Evolutionary conservation across 1,284 basidiomycete species (phyloP).

Genomic region (Cystobasidium slooffiae): DNA sequence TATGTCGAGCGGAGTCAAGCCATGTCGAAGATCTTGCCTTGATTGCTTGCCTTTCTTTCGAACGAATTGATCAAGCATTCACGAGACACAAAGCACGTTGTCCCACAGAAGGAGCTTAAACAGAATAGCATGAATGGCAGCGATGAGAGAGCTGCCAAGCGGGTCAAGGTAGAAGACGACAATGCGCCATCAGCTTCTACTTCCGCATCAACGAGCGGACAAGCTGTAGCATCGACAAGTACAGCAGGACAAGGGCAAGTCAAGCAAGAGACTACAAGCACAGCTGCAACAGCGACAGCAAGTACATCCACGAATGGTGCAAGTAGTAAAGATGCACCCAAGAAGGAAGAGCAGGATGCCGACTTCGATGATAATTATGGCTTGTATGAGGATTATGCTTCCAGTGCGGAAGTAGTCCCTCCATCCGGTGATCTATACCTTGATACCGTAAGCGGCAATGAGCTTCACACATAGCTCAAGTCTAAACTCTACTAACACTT

Average conservation of each 20-base stretch:
- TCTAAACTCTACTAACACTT: not conserved
- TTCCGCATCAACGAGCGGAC: conserved; percentile 11
- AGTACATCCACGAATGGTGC: conserved; percentile 11
- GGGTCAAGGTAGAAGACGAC: conserved; percentile 31
- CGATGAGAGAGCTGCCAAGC: conserved; percentile 33
- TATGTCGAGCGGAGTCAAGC: not conserved
- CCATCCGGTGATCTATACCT: conserved; percentile 76
- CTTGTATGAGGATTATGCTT: conserved; percentile 25
- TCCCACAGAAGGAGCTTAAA: not conserved
- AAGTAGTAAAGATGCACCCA: not conserved
- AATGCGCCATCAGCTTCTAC: not conserved
- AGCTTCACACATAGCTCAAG: not conserved
- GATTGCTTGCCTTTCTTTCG: not conserved
- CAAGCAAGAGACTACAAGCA: conserved; percentile 6
- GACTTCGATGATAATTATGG: conserved; percentile 35
- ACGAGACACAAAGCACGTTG: not conserved
- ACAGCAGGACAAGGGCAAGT: not conserved
- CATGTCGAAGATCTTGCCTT: not conserved
- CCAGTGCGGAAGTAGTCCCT: conserved; percentile 12
- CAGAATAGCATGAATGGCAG: conserved; percentile 31
- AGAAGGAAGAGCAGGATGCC: conserved; percentile 17
- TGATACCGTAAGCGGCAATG: conserved; percentile 73
- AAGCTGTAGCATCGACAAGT: conserved; percentile 12
- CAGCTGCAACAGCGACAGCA: not conserved
- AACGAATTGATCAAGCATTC: not conserved